Evolutionary conservation across 1,284 basidiomycete species (phyloP), one percentile per base, ranked within the genome.

Genomic region (Earliella scabrosa): DNA sequence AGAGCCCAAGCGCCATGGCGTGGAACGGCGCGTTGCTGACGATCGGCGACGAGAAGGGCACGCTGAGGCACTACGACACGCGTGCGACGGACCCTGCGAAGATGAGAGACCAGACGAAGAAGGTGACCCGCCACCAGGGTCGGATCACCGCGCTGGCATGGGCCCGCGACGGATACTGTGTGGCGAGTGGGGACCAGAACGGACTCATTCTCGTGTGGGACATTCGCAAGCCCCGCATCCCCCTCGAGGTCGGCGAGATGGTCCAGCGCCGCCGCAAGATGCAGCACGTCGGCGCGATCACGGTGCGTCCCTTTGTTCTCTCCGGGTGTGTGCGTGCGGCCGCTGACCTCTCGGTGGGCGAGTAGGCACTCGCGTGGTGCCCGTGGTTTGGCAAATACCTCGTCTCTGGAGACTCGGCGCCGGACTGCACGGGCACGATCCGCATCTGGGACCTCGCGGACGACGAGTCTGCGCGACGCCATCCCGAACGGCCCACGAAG

Each of bases 301-400:
- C 63, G 40, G 67, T 70, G 56, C 59, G 59, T 56, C 48, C 34
- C 52, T 39, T 41, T 47, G 39, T 32, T 48, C 54, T 36, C 57
- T 47, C 11, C n/a, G 20, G 6, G 41, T 10, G 20, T 5, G 34
- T 32, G n/a, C n/a, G n/a, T n/a, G n/a, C n/a, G n/a, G n/a, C n/a
- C n/a, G n/a, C 8, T 31, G 3, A 9, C n/a, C 38, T 18, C 41
- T 57, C 43, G 56, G 24, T 34, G 27, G 21, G 27, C 27, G n/a
- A 16, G 20, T 20, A 94, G 91, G 93, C 93, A 1, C 75, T 98
- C 32, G 86, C 92, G 0, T 98, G 95, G 93, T 94, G 90, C 68
- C 94, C 95, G 0, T 97, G 94, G 93, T 87, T 93, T 65, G 77
- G 84, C 0, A 90, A 88, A 63, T 75, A 95, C 4, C 81, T 98